Evolutionary conservation across 441 rosid species (phyloP), one percentile per base, ranked within the genome.

Genomic region (Euphorbia schlechtendalii): DNA sequence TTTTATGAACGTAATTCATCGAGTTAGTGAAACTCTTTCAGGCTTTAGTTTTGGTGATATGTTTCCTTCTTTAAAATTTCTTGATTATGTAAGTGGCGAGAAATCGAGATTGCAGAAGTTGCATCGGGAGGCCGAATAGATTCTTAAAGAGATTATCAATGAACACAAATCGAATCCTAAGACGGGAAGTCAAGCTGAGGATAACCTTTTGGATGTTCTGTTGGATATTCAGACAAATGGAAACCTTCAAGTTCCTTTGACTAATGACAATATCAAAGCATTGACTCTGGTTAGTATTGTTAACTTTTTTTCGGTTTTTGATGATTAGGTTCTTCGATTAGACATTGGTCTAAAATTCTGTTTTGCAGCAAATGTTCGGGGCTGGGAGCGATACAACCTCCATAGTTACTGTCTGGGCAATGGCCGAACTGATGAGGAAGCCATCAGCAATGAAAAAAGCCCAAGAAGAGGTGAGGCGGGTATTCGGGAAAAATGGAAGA

Each of bases 131-230:
- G 15, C 32, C 2, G 59, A 56, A 14, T 0, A 27, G 34, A 13
- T 64, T 3, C 28, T 64, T 30, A n/a, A 64, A 4, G 40, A 2
- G 18, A 64, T 32, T 25, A 10, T 64, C 4, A 22, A 0, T 4
- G 68, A 64, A 14, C 59, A 64, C 51, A 56, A 56, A 34, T 10
- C 48, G 2, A 43, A 43, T 43, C 17, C 36, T 32, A 43, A 43
- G 48, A 11, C 12, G 2, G 36, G 36, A 32, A 32, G 15, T 14
- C 48, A 43, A 43, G 48, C 48, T 43, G n/a, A n/a, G n/a, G 48
- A 43, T 43, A 43, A 56, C 25, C 59, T 56, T 3, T 17, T 56
- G 6, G 38, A 56, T 15, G 59, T 56, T 27, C 34, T 56, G 32
- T 28, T 56, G 20, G 38, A 56, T 56, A 36, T 56, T 0, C 59